Evolutionary conservation across 768 basidiomycete species (phyloP), one percentile per base, ranked within the genome.

Genomic region (Phylloporus arenicola): DNA sequence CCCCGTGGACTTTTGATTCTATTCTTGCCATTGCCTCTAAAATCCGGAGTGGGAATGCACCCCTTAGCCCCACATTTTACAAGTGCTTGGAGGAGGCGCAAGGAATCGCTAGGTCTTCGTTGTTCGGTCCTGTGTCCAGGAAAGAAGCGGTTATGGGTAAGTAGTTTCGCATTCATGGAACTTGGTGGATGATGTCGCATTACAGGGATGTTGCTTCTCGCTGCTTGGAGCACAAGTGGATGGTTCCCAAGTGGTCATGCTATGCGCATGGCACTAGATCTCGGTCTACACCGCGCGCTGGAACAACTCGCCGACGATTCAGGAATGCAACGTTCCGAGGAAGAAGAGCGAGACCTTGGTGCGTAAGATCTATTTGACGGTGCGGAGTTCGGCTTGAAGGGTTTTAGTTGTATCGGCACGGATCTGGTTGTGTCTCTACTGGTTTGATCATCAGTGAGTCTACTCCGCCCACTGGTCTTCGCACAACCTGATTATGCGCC

Each of bases 211-310:
- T 72, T 95, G 11, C 75, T 97, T 27, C 75, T 96, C 41, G 89
- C 92, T 25, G 91, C 92, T 6, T 95, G 92, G 90, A 89, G 86
- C 62, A 90, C 92, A 33, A 92, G 92, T 55, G 92, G 92, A 0
- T 97, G 92, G 91, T 76, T 97, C 41, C 92, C 93, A 9, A 88
- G 88, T 59, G 94, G 94, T 3, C 94, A 97, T 62, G 94, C 94
- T 6, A 85, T 96, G 83, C 83, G 94, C 46, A 95, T 95, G 91
- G 92, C 91, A 19, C 72, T 95, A 47, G 93, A 96, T 64, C 84
- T 97, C 46, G 92, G 93, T 29, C 76, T 97, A 19, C 92, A 97
- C 65, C 84, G 89, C 39, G 94, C 94, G 10, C 69, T 96, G 39
- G 92, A 95, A 63, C 95, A 92, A 65, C 77, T 97, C 9, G 88